Evolutionary conservation across 1,284 basidiomycete genomes (phyloP).

Genomic region (Phylloboletellus chloephorus): DNA sequence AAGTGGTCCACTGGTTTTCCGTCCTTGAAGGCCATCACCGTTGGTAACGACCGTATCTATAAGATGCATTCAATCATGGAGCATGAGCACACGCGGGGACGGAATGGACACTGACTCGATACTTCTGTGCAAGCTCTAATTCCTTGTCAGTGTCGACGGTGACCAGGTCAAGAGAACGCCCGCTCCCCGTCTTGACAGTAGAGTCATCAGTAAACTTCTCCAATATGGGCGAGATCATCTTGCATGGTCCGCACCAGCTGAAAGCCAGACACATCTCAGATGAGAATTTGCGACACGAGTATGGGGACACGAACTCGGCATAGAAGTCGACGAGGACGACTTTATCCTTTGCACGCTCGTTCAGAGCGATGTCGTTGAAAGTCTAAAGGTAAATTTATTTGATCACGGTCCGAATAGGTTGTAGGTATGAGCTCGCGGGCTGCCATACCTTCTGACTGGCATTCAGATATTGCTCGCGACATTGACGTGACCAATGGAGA

Average conservation of each 20-base stretch:
- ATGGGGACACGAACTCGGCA: conserved; percentile 53
- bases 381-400: too few relatives aligned
- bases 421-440: too few relatives aligned
- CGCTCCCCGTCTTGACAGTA: conserved; percentile 45
- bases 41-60: conserved; percentile 63
- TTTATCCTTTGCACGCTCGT: conserved; percentile 39
- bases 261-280: conserved; percentile 9
- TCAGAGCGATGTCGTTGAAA: conserved; percentile 41
- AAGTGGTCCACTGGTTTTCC: conserved; percentile 54
- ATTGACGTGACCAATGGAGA: conserved; percentile 26
- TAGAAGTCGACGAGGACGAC: conserved; percentile 72
- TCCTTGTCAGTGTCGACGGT: conserved; percentile 62
- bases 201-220: conserved; percentile 47
- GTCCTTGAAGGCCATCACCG: conserved; percentile 64
- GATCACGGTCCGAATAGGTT: too few relatives aligned
- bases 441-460: conserved; percentile 33
- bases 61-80: conserved; percentile 1
- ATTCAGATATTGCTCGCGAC: conserved; percentile 32
- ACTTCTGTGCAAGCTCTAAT: conserved; percentile 43
- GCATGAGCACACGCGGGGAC: not conserved
- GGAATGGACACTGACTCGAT: conserved; percentile 37
- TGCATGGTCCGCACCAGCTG: conserved; percentile 76
- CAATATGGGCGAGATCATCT: conserved; percentile 59
- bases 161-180: conserved; percentile 57
- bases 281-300: conserved; percentile 1